These are phyloP conservation scores for Mucor velutinosus DNA, from an alignment of 371 early-diverging fungal genomes.

Conservation along the genomic window DNA sequence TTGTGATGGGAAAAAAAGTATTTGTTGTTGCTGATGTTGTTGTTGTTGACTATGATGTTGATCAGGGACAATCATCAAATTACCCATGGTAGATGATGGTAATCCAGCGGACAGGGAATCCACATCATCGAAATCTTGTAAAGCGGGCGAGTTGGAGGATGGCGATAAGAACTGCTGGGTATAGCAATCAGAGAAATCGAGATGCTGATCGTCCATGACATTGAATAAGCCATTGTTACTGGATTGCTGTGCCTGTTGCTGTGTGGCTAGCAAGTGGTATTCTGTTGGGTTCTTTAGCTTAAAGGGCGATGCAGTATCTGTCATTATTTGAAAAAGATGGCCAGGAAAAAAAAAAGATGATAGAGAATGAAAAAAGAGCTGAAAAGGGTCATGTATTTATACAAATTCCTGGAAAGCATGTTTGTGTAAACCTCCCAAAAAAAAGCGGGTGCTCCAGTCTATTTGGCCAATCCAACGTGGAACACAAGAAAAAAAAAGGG, in stretches of 20 bases:
- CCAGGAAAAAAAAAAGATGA: neutral
- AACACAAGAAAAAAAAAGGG: neutral
- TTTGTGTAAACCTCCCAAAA: slow-evolving; percentile 2
- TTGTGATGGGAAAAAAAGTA: slow-evolving; percentile 6
- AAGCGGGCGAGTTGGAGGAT: slow-evolving; percentile 16
- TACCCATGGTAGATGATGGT: neutral
- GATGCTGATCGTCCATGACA: slow-evolving; percentile 8
- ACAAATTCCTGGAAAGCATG: neutral
- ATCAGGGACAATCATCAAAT: slow-evolving; percentile 14
- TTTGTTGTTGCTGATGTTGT: neutral
- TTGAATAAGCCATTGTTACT: neutral
- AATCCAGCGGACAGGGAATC: slow-evolving; percentile 15
- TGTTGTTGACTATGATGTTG: neutral
- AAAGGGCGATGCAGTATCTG: slow-evolving; percentile 10
- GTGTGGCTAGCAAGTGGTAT: slow-evolving; percentile 28
- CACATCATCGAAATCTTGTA: slow-evolving; percentile 35
- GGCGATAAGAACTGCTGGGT: slow-evolving; percentile 24
- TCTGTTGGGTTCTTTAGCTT: slow-evolving; percentile 33
- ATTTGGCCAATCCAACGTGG: neutral
- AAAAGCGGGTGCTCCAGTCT: neutral
- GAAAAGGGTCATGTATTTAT: neutral
- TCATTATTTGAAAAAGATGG: neutral
- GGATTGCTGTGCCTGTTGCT: neutral
- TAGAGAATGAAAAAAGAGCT: neutral
- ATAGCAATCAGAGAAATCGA: slow-evolving; percentile 15